Evolutionary conservation across 2,329 filamentous ascomycete genomes (phyloP).

Genomic region (Talaromyces piceae): DNA sequence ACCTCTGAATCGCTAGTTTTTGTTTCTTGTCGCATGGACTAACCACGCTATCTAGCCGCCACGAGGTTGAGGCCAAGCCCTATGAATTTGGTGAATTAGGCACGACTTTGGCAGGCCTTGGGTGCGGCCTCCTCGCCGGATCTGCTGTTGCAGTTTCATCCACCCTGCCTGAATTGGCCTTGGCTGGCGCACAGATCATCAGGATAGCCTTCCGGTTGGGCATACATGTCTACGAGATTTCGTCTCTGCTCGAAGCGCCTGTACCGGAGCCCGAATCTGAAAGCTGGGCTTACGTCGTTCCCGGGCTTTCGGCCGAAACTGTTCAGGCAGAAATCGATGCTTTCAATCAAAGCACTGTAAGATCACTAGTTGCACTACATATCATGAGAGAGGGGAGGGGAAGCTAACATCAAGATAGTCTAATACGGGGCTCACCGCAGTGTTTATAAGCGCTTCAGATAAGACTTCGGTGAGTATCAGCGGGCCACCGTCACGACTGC

Average conservation of each 20-base stretch:
- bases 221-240: constrained; percentile 36
- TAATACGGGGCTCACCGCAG: constrained; percentile 6
- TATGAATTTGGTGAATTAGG: background rate
- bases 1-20: too few species aligned
- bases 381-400: background rate
- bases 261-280: constrained; percentile 3
- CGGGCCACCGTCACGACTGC: constrained; percentile 20
- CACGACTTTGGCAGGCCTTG: constrained; percentile 33
- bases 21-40: background rate
- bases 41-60: background rate
- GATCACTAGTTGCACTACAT: background rate
- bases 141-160: constrained; percentile 37
- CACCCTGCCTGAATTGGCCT: constrained; percentile 33
- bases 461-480: constrained; percentile 19
- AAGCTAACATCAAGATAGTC: constrained; percentile 9
- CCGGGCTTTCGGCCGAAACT: constrained; percentile 14
- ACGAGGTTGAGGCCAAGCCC: background rate
- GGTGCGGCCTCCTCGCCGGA: constrained; percentile 40
- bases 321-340: constrained; percentile 21
- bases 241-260: constrained; percentile 33
- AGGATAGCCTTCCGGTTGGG: constrained; percentile 43
- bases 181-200: constrained; percentile 36
- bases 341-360: background rate
- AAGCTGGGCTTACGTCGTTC: constrained; percentile 22
- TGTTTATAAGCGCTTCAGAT: constrained; percentile 18